A percentile compares a stretch with the other conserved stretches of the same genome.
These are phyloP conservation scores for Cyclocybe aegerita DNA, from an alignment of 768 basidiomycete genomes.

Conservation along the genomic window DNA sequence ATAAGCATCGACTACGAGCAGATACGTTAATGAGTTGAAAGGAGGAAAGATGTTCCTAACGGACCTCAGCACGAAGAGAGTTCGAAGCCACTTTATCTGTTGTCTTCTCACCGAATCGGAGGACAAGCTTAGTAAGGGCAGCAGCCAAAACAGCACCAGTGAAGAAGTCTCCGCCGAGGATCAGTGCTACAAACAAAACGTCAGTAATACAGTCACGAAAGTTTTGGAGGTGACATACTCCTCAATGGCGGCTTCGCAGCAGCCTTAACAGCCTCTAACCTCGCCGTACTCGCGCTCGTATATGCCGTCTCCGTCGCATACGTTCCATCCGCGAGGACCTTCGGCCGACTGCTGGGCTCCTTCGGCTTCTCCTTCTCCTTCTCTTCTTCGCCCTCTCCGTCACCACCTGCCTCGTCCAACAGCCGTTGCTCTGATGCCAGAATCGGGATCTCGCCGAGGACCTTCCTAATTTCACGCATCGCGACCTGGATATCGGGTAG, in stretches of 20 bases:
- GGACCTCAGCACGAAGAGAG: slow-evolving; percentile 81
- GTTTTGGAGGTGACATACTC: slow-evolving; percentile 40
- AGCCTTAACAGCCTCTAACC: slow-evolving; percentile 79
- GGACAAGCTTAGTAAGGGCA: slow-evolving; percentile 86
- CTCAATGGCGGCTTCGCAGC: slow-evolving; percentile 90
- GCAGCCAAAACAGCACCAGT: slow-evolving; percentile 90
- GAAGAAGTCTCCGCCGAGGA: slow-evolving; percentile 96
- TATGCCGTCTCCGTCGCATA: slow-evolving; percentile 97
- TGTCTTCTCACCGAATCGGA: slow-evolving; percentile 66
- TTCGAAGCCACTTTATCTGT: slow-evolving; percentile 54
- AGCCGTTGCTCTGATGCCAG: slow-evolving; percentile 85
- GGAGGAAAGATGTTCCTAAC: slow-evolving; percentile 8
- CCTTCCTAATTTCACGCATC: slow-evolving; percentile 78
- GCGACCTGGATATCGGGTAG: slow-evolving; percentile 66
- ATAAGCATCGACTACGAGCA: slow-evolving; percentile 82
- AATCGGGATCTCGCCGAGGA: slow-evolving; percentile 97
- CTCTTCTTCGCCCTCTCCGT: slow-evolving; percentile 45
- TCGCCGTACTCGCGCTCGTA: slow-evolving; percentile 57
- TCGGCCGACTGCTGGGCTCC: slow-evolving; percentile 53
- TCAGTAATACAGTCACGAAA: neutral
- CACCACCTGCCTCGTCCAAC: slow-evolving; percentile 69
- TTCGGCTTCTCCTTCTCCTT: slow-evolving; percentile 46
- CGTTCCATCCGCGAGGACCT: slow-evolving; percentile 92
- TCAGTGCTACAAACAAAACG: slow-evolving; percentile 51
- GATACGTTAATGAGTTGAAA: neutral